Evolutionary conservation across 192 early-diverging fungal species (phyloP), one percentile per base, ranked within the genome.

Genomic region (Diversispora epigaea): DNA sequence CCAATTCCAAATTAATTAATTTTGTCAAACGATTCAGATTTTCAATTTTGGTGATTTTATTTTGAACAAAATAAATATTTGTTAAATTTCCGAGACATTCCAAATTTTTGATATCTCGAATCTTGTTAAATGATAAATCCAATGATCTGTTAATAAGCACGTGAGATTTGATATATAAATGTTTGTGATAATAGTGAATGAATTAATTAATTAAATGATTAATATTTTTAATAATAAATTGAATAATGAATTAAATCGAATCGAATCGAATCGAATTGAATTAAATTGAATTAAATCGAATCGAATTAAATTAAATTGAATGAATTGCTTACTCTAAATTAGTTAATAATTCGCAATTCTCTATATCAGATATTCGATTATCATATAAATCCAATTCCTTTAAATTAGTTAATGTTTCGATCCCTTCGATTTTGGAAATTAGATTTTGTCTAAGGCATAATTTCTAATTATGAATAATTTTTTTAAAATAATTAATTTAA

Each of bases 71-170:
- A 76, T 88, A 99, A 44, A 99, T 77, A 57, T 96, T 88, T 2
- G 73, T 85, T 46, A 99, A 78, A 7, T 90, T 83, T 0, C 52
- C 55, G 17, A 97, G 79, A 6, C 81, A 40, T 1, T 85, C 88
- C 6, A 98, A 19, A 65, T 86, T 72, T 75, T 93, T 89, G 71
- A 97, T 92, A 41, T 81, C 79, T 43, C 89, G 89, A 73, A 99
- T 94, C 73, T 95, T 95, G 84, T 99, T 99, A 85, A 96, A 99
- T 6, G 95, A 97, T 65, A 99, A 81, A 75, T 99, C 97, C 52
- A 98, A 83, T 2, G 76, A 77, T 39, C 81, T 84, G 57, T 17
- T 45, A 21, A 60, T 8, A 19, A 7, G n/a, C n/a, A 32, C 25
- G 25, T 32, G 0, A 32, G 25, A 32, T 32, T 1, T 32, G 25